Percentiles rank a stretch among this genome's conserved stretches.
phyloP scores from a whole-genome alignment of 768 basidiomycete species.

The Suillus paluster region DNA sequence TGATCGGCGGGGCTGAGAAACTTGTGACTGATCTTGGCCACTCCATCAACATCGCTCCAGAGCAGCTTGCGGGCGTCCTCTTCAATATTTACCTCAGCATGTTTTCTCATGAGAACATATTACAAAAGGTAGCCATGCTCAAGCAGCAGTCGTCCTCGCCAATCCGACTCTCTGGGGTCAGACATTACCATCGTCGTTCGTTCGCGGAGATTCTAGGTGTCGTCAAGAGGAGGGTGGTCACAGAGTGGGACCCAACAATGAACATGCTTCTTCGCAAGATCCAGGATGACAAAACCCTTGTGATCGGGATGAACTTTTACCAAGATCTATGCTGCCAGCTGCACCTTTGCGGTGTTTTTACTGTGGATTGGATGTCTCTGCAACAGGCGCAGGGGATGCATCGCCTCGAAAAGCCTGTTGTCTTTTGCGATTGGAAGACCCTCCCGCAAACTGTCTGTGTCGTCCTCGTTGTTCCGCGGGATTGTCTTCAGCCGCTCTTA shows the following conservation, averaged over 20 bases:
- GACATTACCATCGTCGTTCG: slow-evolving; percentile 53
- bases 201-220: slow-evolving; percentile 50
- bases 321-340: slow-evolving; percentile 54
- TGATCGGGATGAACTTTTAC: slow-evolving; percentile 37
- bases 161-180: slow-evolving; percentile 17
- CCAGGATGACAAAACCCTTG: slow-evolving; percentile 14
- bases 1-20: slow-evolving; percentile 7
- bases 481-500: slow-evolving; percentile 25
- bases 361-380: slow-evolving; percentile 27
- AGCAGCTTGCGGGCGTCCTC: slow-evolving; percentile 28
- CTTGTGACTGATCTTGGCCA: background rate
- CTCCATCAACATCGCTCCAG: slow-evolving; percentile 14
- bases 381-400: slow-evolving; percentile 17
- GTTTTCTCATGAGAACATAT: slow-evolving; percentile 33
- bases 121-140: slow-evolving; percentile 13
- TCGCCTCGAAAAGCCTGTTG: slow-evolving; percentile 2
- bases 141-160: slow-evolving; percentile 9
- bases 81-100: slow-evolving; percentile 34
- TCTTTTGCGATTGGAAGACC: slow-evolving; percentile 35
- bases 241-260: slow-evolving; percentile 51
- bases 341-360: slow-evolving; percentile 44
- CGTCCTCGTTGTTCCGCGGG: slow-evolving; percentile 38
- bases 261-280: slow-evolving; percentile 29
- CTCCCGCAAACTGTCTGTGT: slow-evolving; percentile 39
- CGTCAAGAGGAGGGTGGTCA: slow-evolving; percentile 39